Conservation (phyloP, 768 basidiomycete genomes). For the Tylopilus subfusipes region DNA sequence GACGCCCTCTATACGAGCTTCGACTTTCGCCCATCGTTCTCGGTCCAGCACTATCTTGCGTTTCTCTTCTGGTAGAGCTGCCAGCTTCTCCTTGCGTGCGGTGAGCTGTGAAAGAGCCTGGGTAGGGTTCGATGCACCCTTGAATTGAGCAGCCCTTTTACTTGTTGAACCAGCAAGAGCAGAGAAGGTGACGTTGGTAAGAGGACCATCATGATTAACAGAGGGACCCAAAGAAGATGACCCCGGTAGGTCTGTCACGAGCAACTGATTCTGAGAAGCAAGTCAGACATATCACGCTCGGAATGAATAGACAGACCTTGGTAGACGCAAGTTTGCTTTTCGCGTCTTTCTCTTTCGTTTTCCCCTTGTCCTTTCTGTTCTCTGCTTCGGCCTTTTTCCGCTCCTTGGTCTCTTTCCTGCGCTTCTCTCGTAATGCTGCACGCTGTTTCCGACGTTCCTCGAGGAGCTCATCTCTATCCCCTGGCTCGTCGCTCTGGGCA, state of each 20-base stretch:
- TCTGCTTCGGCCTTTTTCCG: slow-evolving; percentile 69
- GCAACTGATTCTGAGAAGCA: slow-evolving; percentile 55
- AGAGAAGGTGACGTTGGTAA: slow-evolving; percentile 73
- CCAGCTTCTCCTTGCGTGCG: slow-evolving; percentile 73
- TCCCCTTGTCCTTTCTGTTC: slow-evolving; percentile 46
- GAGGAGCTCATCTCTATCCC: slow-evolving; percentile 75
- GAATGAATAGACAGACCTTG: slow-evolving; percentile 44
- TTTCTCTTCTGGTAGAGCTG: slow-evolving; percentile 76
- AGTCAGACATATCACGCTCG: not conserved
- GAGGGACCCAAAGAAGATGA: slow-evolving; percentile 17
- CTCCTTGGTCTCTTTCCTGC: slow-evolving; percentile 84
- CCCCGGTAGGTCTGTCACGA: slow-evolving; percentile 54
- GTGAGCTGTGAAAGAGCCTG: slow-evolving; percentile 82
- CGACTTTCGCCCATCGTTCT: slow-evolving; percentile 89
- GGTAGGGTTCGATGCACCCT: slow-evolving; percentile 74
- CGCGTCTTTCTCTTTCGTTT: slow-evolving; percentile 45
- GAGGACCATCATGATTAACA: slow-evolving; percentile 37
- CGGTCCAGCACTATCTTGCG: slow-evolving; percentile 75
- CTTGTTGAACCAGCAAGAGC: slow-evolving; percentile 47
- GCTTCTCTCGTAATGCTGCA: slow-evolving; percentile 78
- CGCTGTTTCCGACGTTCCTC: slow-evolving; percentile 75
- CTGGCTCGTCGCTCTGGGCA: slow-evolving; percentile 38
- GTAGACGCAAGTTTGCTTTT: slow-evolving; percentile 42
- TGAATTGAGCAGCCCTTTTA: slow-evolving; percentile 52
- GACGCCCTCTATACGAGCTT: slow-evolving; percentile 81